These are phyloP conservation scores for Chrysoporthe puriensis DNA, from an alignment of 2,329 filamentous ascomycete genomes.

Conservation along the genomic window DNA sequence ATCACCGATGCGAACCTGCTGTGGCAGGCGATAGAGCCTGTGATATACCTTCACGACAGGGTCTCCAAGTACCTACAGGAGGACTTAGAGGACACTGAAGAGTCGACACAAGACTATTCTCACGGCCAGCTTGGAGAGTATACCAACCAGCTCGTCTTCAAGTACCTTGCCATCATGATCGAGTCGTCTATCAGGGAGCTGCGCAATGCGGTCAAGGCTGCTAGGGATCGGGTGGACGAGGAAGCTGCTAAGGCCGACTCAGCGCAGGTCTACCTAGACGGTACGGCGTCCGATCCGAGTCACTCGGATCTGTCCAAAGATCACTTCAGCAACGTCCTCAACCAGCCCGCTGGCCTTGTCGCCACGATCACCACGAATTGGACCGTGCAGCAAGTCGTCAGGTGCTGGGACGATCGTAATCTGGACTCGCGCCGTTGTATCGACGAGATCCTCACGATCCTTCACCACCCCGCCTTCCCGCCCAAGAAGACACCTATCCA, in stretches of 20 bases:
- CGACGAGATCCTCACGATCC: conserved; percentile 63
- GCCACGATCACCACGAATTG: conserved; percentile 66
- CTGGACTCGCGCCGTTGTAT: conserved; percentile 65
- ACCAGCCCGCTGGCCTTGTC: conserved; percentile 58
- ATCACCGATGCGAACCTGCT: conserved; percentile 33
- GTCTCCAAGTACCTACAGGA: conserved; percentile 38
- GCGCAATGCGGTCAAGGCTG: conserved; percentile 37
- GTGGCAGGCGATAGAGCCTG: conserved; percentile 38
- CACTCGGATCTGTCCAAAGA: conserved; percentile 64
- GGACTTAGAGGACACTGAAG: conserved; percentile 34
- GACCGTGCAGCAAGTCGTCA: conserved; percentile 67
- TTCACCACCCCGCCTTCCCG: conserved; percentile 69
- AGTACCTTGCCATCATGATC: conserved; percentile 37
- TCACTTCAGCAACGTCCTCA: conserved; percentile 62
- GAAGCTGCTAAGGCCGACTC: conserved; percentile 37
- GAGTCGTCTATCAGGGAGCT: conserved; percentile 38
- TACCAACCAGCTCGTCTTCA: conserved; percentile 37
- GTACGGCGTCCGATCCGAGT: conserved; percentile 54
- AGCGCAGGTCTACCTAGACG: conserved; percentile 35
- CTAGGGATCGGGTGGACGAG: conserved; percentile 37
- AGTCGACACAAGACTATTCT: conserved; percentile 31
- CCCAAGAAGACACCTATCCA: conserved; percentile 58
- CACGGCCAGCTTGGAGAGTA: conserved; percentile 36
- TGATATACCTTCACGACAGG: conserved; percentile 37
- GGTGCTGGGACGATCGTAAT: conserved; percentile 69